Evolutionary conservation across 1,139 yeast genomes (phyloP).

Genomic region (Candida pseudoviswanathii): DNA sequence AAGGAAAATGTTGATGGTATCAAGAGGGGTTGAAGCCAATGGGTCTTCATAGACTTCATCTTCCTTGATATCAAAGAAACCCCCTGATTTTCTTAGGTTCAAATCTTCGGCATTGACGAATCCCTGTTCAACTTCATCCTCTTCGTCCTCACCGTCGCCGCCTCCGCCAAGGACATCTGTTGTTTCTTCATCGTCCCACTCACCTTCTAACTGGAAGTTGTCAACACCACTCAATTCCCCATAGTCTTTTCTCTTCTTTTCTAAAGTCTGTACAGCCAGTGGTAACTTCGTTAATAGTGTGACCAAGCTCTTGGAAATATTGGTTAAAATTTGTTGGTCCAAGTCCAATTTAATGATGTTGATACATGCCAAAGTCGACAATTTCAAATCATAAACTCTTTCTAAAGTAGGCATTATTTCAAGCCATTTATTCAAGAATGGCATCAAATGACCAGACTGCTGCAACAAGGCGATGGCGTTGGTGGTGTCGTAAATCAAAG

Average conservation of each 20-base stretch:
- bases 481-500: slow-evolving; percentile 63
- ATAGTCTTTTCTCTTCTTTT: slow-evolving; percentile 56
- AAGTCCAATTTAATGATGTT: slow-evolving; percentile 37
- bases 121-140: slow-evolving; percentile 37
- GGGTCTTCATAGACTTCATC: slow-evolving; percentile 80
- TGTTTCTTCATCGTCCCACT: slow-evolving; percentile 19
- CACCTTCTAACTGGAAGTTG: slow-evolving; percentile 19
- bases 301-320: slow-evolving; percentile 16
- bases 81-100: slow-evolving; percentile 39
- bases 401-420: slow-evolving; percentile 54
- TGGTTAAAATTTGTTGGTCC: slow-evolving; percentile 20
- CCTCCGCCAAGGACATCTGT: slow-evolving; percentile 14
- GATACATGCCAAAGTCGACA: slow-evolving; percentile 69
- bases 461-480: slow-evolving; percentile 57
- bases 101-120: slow-evolving; percentile 22
- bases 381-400: slow-evolving; percentile 83
- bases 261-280: slow-evolving; percentile 64
- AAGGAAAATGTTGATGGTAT: slow-evolving; percentile 58
- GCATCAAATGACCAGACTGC: slow-evolving; percentile 43
- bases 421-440: slow-evolving; percentile 73
- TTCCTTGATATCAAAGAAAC: slow-evolving; percentile 46
- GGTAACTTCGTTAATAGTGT: slow-evolving; percentile 59
- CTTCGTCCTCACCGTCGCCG: slow-evolving; percentile 28
- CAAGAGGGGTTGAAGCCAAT: slow-evolving; percentile 75
- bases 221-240: slow-evolving; percentile 36